A percentile compares a stretch with the other conserved stretches of the same genome.
Evolutionary conservation across 2,329 filamentous ascomycete genomes (phyloP).

Genomic region (Penicillium sp.): DNA sequence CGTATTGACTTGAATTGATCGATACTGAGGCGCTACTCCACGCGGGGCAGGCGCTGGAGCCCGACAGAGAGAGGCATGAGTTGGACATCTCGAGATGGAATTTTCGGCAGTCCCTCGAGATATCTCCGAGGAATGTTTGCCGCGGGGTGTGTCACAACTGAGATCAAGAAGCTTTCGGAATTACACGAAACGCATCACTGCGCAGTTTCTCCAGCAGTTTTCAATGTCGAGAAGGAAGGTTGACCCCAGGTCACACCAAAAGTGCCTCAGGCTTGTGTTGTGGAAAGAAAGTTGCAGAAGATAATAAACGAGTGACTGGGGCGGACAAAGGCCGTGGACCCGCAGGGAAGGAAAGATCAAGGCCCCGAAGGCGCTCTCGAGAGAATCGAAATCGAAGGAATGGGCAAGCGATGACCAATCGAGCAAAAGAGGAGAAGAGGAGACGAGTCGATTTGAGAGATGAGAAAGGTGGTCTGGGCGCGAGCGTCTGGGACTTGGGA

Average conservation of each 20-base stretch:
- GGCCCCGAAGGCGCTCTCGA: constrained; percentile 20
- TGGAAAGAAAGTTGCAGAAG: constrained; percentile 9
- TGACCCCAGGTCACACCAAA: constrained; percentile 14
- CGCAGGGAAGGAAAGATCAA: constrained; percentile 21
- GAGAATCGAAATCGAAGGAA: constrained; percentile 7
- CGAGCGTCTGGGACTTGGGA: neutral
- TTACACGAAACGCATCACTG: constrained; percentile 14
- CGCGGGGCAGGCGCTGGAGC: constrained; percentile 68
- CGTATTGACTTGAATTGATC: constrained; percentile 56
- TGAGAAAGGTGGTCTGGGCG: constrained; percentile 18
- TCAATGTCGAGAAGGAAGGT: constrained; percentile 1
- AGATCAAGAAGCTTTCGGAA: constrained; percentile 1
- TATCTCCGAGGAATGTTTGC: constrained; percentile 11
- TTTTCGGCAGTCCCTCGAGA: constrained; percentile 6
- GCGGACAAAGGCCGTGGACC: constrained; percentile 15
- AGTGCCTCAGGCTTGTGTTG: constrained; percentile 10
- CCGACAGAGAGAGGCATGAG: constrained; percentile 65
- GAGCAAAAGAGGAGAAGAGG: constrained; percentile 14
- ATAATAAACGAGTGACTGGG: constrained; percentile 23
- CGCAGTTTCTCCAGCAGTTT: constrained; percentile 2
- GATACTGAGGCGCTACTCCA: constrained; percentile 72
- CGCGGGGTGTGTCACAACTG: constrained; percentile 22
- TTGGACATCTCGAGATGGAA: constrained; percentile 37
- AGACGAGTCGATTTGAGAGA: constrained; percentile 17
- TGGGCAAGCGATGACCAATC: constrained; percentile 15